Base-by-base conservation (phyloP, 2,329 filamentous ascomycete genomes). In the Cytospora mali region DNA sequence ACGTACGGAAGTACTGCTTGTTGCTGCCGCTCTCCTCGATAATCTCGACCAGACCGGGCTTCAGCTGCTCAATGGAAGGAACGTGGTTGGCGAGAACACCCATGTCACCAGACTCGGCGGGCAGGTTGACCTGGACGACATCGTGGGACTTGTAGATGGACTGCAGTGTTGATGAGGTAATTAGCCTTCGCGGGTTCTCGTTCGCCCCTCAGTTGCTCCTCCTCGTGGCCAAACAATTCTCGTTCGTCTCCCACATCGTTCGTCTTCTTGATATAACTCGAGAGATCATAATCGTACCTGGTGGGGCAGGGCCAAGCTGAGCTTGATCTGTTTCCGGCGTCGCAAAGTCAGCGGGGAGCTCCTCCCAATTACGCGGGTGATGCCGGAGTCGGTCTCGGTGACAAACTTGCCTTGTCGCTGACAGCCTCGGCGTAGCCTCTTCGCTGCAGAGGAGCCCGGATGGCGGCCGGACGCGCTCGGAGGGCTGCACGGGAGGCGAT, bases 1-100 rank as follows among this genome's bases (percentile, higher is more conserved):
- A 88, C 92, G 72, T 91, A 97, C 93, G 86, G 90, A 99, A 99
- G 84, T 95, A 99, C 81, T 96, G 92, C 88, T 99, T 99, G 90
- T 78, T 83, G 75, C 84, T 84, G 75, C 92, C 91, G 75, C 82
- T 86, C 86, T 99, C 95, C 85, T 98, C 94, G 71, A 98, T 87
- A 75, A 99, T 85, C 85, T 98, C 94, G 71, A 99, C 86, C 71
- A 98, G 82, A 75, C 95, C 95, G 66, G 95, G 93, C 87, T 96
- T 97, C 80, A 99, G 86, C 85, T 99, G 95, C 86, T 99, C 95
- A 76, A 99, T 98, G 67, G 93, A 93, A 69, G 95, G 93, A 74
- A 99, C 95, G 87, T 99, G 95, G 86, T 95, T 96, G 78, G 95
- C 95, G 76, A 99, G 90, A 73, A 99, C 90, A 90, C 95, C 95